Evolutionary conservation across 192 early-diverging fungal species (phyloP).

Genomic region (Lobosporangium transversale): DNA sequence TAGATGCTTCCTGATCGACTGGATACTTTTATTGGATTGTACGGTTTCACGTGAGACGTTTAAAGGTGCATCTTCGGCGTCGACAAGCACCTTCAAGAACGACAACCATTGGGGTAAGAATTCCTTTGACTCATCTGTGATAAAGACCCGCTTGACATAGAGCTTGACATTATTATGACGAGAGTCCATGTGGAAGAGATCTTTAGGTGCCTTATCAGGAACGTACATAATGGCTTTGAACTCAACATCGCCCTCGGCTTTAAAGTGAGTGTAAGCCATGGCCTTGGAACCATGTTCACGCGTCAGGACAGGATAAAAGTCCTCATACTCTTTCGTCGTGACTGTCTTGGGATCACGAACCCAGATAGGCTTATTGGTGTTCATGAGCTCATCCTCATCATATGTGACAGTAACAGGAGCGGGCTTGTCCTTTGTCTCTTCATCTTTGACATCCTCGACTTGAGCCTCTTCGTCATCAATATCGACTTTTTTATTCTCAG

Average conservation of each 20-base stretch:
- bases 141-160: constrained; percentile 96
- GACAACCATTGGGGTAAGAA: constrained; percentile 91
- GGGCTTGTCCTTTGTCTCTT: constrained; percentile 59
- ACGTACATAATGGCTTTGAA: constrained; percentile 91
- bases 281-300: constrained; percentile 74
- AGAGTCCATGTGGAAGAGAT: constrained; percentile 66
- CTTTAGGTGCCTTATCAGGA: constrained; percentile 69
- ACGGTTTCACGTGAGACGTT: constrained; percentile 98
- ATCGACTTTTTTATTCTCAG: constrained; percentile 52
- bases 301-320: constrained; percentile 87
- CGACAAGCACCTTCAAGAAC: constrained; percentile 95
- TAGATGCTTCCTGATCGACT: constrained; percentile 87
- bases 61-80: constrained; percentile 96
- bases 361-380: constrained; percentile 96
- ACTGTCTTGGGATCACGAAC: constrained; percentile 82
- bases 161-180: constrained; percentile 78
- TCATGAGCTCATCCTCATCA: constrained; percentile 81
- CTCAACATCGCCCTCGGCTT: constrained; percentile 93
- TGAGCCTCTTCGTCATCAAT: constrained; percentile 55
- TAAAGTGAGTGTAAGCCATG: constrained; percentile 88
- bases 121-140: constrained; percentile 89
- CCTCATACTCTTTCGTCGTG: constrained; percentile 82
- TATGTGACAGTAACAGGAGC: constrained; percentile 68
- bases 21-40: constrained; percentile 85
- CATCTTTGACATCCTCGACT: constrained; percentile 65